phyloP scores from a whole-genome alignment of 371 early-diverging fungal species.

The Mortierella sp. region DNA sequence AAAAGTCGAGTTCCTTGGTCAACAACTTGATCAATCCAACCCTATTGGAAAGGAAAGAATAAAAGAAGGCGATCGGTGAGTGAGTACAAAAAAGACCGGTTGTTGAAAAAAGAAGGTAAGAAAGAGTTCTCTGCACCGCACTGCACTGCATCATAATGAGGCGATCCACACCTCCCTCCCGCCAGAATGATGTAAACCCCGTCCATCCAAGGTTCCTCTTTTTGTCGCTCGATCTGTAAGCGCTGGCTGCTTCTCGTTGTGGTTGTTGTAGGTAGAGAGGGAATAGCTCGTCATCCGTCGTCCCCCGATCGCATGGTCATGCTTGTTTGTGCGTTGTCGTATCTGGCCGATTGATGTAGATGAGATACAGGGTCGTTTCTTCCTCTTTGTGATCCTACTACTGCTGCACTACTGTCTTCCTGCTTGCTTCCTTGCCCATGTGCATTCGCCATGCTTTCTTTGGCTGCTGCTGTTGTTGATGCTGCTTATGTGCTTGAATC shows the following conservation, averaged over 20 bases:
- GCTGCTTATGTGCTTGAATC: background rate
- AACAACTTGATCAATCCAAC: constrained; percentile 60
- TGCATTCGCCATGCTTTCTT: background rate
- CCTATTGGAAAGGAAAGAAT: constrained; percentile 11
- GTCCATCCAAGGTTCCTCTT: background rate
- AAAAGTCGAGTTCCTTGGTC: constrained; percentile 64
- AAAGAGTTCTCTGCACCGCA: background rate
- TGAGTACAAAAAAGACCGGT: background rate
- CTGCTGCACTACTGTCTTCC: too few relatives aligned
- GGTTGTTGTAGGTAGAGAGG: background rate
- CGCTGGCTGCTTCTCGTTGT: background rate
- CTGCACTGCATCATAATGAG: background rate
- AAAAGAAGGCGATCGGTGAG: background rate
- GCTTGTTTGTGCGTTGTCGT: background rate
- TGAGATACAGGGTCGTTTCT: background rate
- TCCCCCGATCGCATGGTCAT: background rate
- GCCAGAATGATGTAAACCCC: constrained; percentile 3
- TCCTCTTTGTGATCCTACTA: background rate
- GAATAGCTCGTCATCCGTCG: background rate
- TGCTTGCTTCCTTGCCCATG: background rate
- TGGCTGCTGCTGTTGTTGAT: background rate
- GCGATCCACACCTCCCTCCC: background rate
- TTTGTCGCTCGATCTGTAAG: background rate
- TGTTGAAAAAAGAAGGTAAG: background rate
- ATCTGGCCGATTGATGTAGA: background rate